Evolutionary conservation across 495 filamentous ascomycete genomes (phyloP).

Genomic region (Podospora appendiculata): DNA sequence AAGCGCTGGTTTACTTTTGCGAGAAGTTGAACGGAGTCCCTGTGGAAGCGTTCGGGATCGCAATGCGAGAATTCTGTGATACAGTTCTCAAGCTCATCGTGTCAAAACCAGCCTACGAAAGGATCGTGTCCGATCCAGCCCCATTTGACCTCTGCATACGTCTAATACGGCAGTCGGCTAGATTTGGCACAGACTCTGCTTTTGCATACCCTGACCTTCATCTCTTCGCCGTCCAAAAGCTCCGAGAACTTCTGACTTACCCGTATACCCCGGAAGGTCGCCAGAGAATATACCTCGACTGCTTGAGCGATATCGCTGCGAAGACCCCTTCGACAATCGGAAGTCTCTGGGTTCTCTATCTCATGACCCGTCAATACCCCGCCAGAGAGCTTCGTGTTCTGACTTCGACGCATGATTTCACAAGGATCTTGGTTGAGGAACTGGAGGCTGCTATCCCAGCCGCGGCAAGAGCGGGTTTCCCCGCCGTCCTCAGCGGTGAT

Average conservation of each 20-base stretch:
- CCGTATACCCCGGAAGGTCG: constrained; percentile 28
- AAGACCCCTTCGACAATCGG: constrained; percentile 43
- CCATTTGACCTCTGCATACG: constrained; percentile 56
- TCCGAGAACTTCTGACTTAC: constrained; percentile 39
- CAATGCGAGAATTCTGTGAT: constrained; percentile 46
- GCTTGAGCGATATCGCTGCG: constrained; percentile 38
- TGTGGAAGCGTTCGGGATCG: constrained; percentile 46
- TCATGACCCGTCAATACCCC: constrained; percentile 39
- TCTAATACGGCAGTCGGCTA: constrained; percentile 58
- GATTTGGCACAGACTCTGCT: constrained; percentile 30
- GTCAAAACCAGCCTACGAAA: constrained; percentile 9
- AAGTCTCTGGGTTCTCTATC: constrained; percentile 62
- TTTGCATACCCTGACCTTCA: constrained; percentile 40
- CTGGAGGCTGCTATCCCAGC: constrained; percentile 33
- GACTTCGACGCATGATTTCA: constrained; percentile 36
- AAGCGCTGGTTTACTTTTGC: constrained; percentile 60
- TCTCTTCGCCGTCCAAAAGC: constrained; percentile 50
- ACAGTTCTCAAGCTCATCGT: constrained; percentile 26
- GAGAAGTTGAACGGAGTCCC: constrained; percentile 65
- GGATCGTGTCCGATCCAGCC: constrained; percentile 4
- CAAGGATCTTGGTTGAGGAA: constrained; percentile 39
- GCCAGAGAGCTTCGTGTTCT: constrained; percentile 27
- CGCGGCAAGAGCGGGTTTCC: constrained; percentile 25
- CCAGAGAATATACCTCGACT: constrained; percentile 31
- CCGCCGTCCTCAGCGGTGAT: constrained; percentile 28